phyloP scores from a whole-genome alignment of 23 red algal species.

The Chondrus crispus region DNA sequence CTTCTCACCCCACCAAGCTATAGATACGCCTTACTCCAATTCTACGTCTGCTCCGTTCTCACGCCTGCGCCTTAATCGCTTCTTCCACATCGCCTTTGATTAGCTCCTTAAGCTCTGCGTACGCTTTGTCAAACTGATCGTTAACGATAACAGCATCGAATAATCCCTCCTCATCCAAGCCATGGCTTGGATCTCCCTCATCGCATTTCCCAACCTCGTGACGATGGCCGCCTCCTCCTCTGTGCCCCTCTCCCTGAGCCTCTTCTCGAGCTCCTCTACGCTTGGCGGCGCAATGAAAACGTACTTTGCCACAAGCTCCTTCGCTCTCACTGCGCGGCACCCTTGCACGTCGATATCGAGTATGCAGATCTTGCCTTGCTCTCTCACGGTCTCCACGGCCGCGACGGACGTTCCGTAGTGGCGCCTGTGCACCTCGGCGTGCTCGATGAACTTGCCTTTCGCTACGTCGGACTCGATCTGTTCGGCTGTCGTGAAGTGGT shows the following conservation, averaged over 20 bases:
- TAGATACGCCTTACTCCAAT: no score
- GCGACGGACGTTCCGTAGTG: conserved; percentile 83
- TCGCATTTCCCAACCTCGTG: conserved; percentile 63
- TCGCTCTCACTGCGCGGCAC: conserved; percentile 74
- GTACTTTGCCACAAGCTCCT: conserved; percentile 62
- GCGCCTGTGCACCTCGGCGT: conserved; percentile 88
- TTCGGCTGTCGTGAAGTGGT: conserved; percentile 84
- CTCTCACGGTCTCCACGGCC: conserved; percentile 73
- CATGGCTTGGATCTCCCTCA: conserved; percentile 78
- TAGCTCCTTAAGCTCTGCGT: conserved; percentile 51
- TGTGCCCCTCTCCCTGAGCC: conserved; percentile 81
- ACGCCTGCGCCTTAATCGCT: background rate
- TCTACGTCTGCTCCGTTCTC: no score
- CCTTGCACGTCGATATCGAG: conserved; percentile 99
- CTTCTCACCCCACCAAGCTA: no score
- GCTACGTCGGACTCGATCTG: conserved; percentile 64
- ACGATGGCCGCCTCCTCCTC: conserved; percentile 72
- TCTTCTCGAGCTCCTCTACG: conserved; percentile 73
- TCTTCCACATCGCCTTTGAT: conserved; percentile 44
- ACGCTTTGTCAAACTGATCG: conserved; percentile 72
- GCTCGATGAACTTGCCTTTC: conserved; percentile 85
- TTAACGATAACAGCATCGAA: conserved; percentile 91
- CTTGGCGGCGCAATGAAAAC: conserved; percentile 91
- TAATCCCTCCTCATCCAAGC: conserved; percentile 68
- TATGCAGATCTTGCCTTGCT: conserved; percentile 71